These are phyloP conservation scores for Pseudogymnoascus sp. DNA, from an alignment of 2,329 filamentous ascomycete species.

Conservation along the genomic window DNA sequence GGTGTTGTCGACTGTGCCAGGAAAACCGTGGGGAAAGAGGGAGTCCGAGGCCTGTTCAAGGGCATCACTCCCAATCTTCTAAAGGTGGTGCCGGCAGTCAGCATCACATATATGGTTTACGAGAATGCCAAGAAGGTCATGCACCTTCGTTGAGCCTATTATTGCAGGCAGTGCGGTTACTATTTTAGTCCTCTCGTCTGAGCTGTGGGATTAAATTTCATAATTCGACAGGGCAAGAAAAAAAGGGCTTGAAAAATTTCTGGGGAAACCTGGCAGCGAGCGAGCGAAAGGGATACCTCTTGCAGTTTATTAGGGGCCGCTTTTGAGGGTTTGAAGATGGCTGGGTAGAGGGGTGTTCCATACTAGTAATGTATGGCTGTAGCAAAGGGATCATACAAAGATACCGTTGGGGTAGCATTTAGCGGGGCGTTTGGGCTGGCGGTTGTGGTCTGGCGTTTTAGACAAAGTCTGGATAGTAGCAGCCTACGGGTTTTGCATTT, in stretches of 20 bases:
- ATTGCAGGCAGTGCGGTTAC: not conserved
- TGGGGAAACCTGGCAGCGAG: not conserved
- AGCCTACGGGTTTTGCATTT: constrained; percentile 9
- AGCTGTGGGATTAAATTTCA: not conserved
- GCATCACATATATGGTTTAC: constrained; percentile 90
- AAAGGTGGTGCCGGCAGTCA: constrained; percentile 92
- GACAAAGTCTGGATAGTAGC: constrained; percentile 8
- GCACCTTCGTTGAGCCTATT: constrained; percentile 18
- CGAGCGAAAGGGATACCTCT: not conserved
- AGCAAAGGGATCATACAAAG: constrained; percentile 1
- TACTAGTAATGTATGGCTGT: not conserved
- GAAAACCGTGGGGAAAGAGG: constrained; percentile 77
- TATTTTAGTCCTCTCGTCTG: not conserved
- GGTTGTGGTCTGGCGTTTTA: constrained; percentile 9
- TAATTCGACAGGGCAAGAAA: not conserved
- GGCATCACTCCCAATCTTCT: constrained; percentile 90
- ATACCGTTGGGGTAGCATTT: not conserved
- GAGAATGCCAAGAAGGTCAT: constrained; percentile 79
- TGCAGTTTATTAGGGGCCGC: not conserved
- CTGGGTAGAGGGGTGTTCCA: not conserved
- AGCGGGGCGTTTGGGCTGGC: constrained; percentile 7
- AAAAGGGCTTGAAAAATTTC: not conserved
- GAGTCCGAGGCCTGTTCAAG: constrained; percentile 81
- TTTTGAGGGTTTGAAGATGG: not conserved
- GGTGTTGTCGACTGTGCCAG: constrained; percentile 83